phyloP scores from a whole-genome alignment of 768 basidiomycete species.

The Ramaria sp. region DNA sequence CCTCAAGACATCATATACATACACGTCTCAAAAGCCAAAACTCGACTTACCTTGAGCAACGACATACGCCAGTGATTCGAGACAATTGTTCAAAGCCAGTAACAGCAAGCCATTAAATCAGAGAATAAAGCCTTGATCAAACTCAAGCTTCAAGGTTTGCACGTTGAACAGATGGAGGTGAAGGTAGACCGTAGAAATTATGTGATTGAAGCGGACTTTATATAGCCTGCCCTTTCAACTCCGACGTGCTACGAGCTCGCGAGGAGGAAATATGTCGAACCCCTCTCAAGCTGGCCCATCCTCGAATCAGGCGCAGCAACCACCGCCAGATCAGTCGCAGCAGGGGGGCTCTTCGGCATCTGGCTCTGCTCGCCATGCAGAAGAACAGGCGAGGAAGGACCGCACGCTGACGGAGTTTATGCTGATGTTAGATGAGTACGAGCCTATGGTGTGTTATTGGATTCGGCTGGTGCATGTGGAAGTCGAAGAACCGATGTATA shows the following conservation, averaged over 20 bases:
- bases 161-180: neutral
- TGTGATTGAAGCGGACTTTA: neutral
- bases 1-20: neutral
- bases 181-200: neutral
- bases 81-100: too few relatives aligned
- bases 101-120: too few relatives aligned
- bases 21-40: neutral
- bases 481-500: neutral
- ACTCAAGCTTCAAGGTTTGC: too few relatives aligned
- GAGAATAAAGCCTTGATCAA: too few relatives aligned
- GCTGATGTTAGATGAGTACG: constrained; percentile 93
- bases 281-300: neutral
- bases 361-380: constrained; percentile 42
- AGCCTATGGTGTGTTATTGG: constrained; percentile 63
- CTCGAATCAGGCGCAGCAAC: constrained; percentile 3
- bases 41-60: neutral
- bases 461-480: neutral
- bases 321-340: constrained; percentile 24
- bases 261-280: neutral
- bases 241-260: neutral
- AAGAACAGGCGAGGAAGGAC: constrained; percentile 81
- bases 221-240: neutral
- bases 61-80: too few relatives aligned
- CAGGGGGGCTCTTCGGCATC: constrained; percentile 17
- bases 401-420: constrained; percentile 87